Evolutionary conservation across 2,329 filamentous ascomycete genomes (phyloP).

Genomic region (Ophiostoma sp.): DNA sequence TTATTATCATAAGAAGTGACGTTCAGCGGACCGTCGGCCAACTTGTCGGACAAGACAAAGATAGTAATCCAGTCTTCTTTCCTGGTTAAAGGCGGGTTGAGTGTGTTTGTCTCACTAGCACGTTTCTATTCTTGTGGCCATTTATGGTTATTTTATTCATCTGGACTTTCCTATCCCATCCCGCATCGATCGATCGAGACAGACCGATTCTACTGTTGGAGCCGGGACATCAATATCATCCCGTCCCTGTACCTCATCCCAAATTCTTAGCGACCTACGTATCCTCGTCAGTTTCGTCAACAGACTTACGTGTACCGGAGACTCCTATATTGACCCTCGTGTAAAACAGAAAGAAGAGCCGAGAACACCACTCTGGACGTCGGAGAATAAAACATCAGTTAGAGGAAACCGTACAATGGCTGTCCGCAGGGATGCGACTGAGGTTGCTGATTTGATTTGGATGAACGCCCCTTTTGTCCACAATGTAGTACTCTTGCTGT

Average conservation of each 20-base stretch:
- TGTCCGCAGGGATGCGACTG: background rate
- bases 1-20: background rate
- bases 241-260: background rate
- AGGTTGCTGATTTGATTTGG: background rate
- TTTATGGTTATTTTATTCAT: background rate
- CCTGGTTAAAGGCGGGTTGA: slow-evolving; percentile 15
- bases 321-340: background rate
- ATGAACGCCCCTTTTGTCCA: background rate
- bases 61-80: background rate
- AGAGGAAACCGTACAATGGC: background rate
- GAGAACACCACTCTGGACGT: background rate
- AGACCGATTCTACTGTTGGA: background rate
- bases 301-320: background rate
- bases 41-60: background rate
- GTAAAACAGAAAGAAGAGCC: background rate
- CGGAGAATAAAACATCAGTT: background rate
- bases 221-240: background rate
- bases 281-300: background rate
- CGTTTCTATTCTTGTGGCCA: slow-evolving; percentile 5
- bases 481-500: background rate
- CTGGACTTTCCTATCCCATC: too few species aligned
- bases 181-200: background rate
- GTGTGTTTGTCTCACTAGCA: too few species aligned
- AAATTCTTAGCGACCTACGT: too few species aligned
- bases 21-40: background rate